Conservation (phyloP, 1,284 basidiomycete species). For the Ceratobasidium sp. region DNA sequence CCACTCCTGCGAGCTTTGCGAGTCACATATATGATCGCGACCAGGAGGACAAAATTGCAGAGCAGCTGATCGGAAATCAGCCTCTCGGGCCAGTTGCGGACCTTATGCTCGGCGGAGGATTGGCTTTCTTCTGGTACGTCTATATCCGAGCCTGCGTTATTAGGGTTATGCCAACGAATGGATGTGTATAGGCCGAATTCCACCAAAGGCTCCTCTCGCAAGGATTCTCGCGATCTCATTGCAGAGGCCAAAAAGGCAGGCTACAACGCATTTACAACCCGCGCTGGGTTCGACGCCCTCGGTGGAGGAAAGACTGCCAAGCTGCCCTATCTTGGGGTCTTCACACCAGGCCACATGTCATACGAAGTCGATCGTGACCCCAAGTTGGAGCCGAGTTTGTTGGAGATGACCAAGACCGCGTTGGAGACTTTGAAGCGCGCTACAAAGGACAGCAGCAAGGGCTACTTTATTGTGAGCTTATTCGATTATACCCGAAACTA, state of each 20-base stretch:
- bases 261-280: conserved; percentile 45
- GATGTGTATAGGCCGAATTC: conserved; percentile 45
- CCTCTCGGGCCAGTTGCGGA: conserved; percentile 47
- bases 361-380: conserved; percentile 50
- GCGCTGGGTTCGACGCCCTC: conserved; percentile 47
- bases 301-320: conserved; percentile 34
- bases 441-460: conserved; percentile 43
- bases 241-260: conserved; percentile 46
- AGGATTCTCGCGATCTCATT: conserved; percentile 47
- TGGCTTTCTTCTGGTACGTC: conserved; percentile 45
- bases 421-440: conserved; percentile 46
- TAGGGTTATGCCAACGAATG: neutral
- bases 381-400: conserved; percentile 47
- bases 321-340: conserved; percentile 46
- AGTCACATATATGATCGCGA: conserved; percentile 49
- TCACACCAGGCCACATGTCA: conserved; percentile 47
- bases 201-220: conserved; percentile 46
- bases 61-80: conserved; percentile 47
- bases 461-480: conserved; percentile 49
- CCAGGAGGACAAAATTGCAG: conserved; percentile 48
- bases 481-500: neutral
- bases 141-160: neutral
- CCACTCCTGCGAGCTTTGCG: conserved; percentile 47
- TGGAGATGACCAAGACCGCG: conserved; percentile 49
- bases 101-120: conserved; percentile 48